phyloP scores from a whole-genome alignment of 208 protist species.

The Borovskyia barvae region DNA sequence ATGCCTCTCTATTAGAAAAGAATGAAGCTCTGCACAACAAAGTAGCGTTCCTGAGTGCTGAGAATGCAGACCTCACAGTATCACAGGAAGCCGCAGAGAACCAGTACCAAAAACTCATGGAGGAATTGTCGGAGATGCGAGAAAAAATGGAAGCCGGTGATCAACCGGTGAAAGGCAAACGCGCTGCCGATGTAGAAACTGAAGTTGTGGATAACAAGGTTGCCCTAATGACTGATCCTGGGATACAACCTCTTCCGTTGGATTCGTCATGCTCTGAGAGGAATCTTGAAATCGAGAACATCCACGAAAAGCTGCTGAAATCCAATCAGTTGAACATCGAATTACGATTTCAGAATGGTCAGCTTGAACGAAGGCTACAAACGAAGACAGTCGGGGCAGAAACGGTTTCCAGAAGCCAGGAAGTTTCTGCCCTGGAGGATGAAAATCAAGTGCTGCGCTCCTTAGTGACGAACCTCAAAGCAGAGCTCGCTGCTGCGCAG shows the following conservation, averaged over 20 bases:
- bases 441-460: constrained; percentile 15
- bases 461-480: constrained; percentile 6
- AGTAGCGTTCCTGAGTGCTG: constrained; percentile 13
- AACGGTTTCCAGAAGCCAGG: not conserved
- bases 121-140: constrained; percentile 4
- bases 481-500: constrained; percentile 1
- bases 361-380: constrained; percentile 10
- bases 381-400: not conserved
- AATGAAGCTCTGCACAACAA: constrained; percentile 33
- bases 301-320: constrained; percentile 19
- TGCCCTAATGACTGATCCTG: too few relatives aligned
- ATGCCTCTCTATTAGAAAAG: constrained; percentile 1
- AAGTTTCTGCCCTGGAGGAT: not conserved
- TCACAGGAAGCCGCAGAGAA: constrained; percentile 17
- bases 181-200: too few relatives aligned
- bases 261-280: not conserved
- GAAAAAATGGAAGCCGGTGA: not conserved
- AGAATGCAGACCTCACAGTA: constrained; percentile 18
- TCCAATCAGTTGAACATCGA: constrained; percentile 33
- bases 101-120: constrained; percentile 28
- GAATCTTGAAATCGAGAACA: constrained; percentile 4
- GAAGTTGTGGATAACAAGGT: not conserved
- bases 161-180: not conserved
- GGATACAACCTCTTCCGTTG: too few relatives aligned
- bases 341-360: constrained; percentile 17